Evolutionary conservation across 2,329 filamentous ascomycete species (phyloP).

Genomic region (Scopulariopsis brevicaulis): DNA sequence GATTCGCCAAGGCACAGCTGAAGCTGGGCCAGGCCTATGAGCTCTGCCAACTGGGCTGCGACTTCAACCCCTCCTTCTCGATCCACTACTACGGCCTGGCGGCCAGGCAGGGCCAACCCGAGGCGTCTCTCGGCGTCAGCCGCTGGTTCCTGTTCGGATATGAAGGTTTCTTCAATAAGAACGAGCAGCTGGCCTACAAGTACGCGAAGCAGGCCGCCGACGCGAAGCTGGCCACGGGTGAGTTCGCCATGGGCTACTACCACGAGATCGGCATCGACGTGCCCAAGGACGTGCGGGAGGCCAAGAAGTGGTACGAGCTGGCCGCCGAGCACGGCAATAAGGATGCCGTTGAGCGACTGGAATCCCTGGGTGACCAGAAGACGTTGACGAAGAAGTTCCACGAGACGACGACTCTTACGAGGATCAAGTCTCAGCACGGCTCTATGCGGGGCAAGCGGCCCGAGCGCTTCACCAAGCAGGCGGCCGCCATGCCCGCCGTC

Average conservation of each 20-base stretch:
- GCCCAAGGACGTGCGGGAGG: conserved; percentile 70
- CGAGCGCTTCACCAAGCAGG: conserved; percentile 42
- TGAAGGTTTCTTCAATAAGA: conserved; percentile 86
- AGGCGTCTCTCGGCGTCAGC: conserved; percentile 91
- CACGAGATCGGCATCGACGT: conserved; percentile 93
- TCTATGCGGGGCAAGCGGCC: conserved; percentile 53
- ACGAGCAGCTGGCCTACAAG: conserved; percentile 83
- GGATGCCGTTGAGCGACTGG: conserved; percentile 71
- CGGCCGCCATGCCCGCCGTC: conserved; percentile 31
- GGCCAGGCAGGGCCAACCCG: conserved; percentile 80
- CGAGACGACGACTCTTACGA: conserved; percentile 77
- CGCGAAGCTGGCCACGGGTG: conserved; percentile 73
- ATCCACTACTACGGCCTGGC: conserved; percentile 94
- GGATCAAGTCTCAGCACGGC: conserved; percentile 74
- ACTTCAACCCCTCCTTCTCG: conserved; percentile 87
- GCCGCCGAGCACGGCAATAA: conserved; percentile 86
- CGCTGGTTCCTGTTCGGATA: conserved; percentile 98
- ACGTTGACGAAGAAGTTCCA: conserved; percentile 85
- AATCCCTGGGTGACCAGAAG: conserved; percentile 73
- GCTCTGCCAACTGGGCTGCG: conserved; percentile 83
- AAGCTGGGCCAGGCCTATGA: conserved; percentile 98
- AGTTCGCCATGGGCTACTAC: conserved; percentile 96
- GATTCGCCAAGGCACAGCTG: conserved; percentile 90
- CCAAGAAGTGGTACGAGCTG: conserved; percentile 79
- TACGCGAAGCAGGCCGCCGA: conserved; percentile 82